phyloP scores from a whole-genome alignment of 495 filamentous ascomycete species.

The Xylaria intraflava region DNA sequence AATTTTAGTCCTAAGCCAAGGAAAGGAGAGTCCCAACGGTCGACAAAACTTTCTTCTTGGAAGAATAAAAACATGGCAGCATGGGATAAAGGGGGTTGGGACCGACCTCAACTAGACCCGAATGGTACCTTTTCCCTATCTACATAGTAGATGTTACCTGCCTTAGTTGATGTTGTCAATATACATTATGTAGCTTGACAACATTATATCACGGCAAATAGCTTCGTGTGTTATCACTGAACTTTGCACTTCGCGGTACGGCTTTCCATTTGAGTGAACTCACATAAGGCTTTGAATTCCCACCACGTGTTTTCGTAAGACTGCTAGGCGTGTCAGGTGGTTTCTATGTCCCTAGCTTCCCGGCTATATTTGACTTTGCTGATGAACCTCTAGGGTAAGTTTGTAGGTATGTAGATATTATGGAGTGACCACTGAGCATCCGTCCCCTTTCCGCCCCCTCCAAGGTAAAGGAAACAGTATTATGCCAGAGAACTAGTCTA shows the following conservation, averaged over 20 bases:
- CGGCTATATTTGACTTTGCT: too few species aligned
- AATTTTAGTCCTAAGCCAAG: neutral
- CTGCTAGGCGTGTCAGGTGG: too few species aligned
- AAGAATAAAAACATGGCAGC: neutral
- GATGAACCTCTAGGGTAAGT: too few species aligned
- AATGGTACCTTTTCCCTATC: neutral
- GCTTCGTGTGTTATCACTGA: conserved; percentile 1
- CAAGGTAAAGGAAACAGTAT: too few species aligned
- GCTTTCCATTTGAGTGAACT: neutral
- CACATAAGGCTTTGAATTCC: neutral
- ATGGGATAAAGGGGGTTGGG: neutral
- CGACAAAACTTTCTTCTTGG: conserved; percentile 1
- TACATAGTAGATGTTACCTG: neutral
- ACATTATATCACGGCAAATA: neutral
- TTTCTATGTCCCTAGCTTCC: too few species aligned
- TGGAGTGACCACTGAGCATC: too few species aligned
- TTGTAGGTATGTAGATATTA: too few species aligned
- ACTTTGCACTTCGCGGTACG: too few species aligned
- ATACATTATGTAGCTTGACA: neutral
- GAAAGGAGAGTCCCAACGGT: neutral
- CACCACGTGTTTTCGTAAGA: too few species aligned
- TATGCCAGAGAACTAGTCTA: too few species aligned
- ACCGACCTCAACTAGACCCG: neutral
- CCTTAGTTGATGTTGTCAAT: conserved; percentile 4
- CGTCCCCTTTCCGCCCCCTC: too few species aligned